Percentiles rank a stretch among this genome's conserved stretches.
Conservation (phyloP, 441 rosid species). For the Cnidoscolus chayamansa region DNA sequence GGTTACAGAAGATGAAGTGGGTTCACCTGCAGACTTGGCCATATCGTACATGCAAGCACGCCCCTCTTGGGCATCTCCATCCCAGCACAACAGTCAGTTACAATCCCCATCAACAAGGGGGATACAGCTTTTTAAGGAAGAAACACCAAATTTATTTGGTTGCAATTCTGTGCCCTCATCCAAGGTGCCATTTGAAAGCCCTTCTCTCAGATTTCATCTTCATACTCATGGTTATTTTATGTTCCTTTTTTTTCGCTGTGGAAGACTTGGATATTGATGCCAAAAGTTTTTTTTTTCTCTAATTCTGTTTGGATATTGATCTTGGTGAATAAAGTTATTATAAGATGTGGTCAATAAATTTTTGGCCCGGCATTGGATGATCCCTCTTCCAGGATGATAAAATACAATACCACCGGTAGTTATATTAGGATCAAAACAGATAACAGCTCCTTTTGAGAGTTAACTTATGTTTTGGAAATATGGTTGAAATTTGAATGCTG, state of each 20-base stretch:
- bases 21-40: conserved; percentile 80
- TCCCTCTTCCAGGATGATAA: not conserved
- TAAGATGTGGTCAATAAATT: not conserved
- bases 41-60: conserved; percentile 76
- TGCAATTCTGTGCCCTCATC: conserved; percentile 40
- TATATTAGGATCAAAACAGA: not conserved
- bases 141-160: conserved; percentile 37
- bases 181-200: conserved; percentile 41
- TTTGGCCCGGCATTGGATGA: not conserved
- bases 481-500: not conserved
- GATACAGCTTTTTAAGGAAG: conserved; percentile 49
- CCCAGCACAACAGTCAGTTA: conserved; percentile 35
- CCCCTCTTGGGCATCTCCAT: conserved; percentile 72
- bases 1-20: conserved; percentile 52
- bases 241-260: not conserved
- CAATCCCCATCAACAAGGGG: conserved; percentile 45
- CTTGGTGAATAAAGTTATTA: not conserved
- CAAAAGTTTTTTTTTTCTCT: not conserved
- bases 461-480: not conserved
- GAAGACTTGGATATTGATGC: not conserved
- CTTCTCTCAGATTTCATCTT: not conserved
- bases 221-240: not conserved
- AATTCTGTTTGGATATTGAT: not conserved
- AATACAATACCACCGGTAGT: not conserved
- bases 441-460: not conserved